Evolutionary conservation across 2,329 filamentous ascomycete species (phyloP).

Genomic region (Ophiostoma himal-ulmi): DNA sequence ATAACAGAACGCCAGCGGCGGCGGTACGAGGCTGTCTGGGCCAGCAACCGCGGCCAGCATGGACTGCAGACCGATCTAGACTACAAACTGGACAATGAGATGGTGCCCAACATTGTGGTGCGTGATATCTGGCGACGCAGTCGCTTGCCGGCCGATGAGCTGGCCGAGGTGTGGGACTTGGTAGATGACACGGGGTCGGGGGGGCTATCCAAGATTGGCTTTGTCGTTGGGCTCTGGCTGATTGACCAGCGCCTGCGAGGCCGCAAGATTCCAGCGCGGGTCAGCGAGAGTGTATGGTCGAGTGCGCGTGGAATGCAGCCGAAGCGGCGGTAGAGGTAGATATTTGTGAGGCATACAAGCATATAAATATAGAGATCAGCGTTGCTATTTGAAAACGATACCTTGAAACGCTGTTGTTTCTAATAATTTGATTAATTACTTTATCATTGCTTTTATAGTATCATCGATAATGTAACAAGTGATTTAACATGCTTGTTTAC

Average conservation of each 20-base stretch:
- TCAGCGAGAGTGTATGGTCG: constrained; percentile 69
- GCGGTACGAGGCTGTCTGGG: constrained; percentile 79
- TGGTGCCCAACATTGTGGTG: constrained; percentile 62
- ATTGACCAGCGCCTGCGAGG: constrained; percentile 76
- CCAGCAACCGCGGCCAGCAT: constrained; percentile 63
- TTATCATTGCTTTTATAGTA: too few species aligned
- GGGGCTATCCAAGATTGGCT: constrained; percentile 60
- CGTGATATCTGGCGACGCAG: constrained; percentile 71
- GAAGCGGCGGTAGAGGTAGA: constrained; percentile 9
- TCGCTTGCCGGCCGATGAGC: constrained; percentile 59
- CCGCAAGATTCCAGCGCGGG: constrained; percentile 65
- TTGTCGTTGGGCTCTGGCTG: constrained; percentile 78
- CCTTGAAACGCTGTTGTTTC: too few species aligned
- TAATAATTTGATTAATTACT: not conserved
- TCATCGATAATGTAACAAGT: too few species aligned
- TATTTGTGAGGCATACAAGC: too few species aligned
- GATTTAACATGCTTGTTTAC: too few species aligned
- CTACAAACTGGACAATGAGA: constrained; percentile 34
- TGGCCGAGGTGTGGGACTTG: constrained; percentile 71
- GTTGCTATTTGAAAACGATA: not conserved
- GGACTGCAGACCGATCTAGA: constrained; percentile 15
- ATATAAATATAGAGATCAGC: not conserved
- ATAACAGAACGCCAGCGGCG: constrained; percentile 68
- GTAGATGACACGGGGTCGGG: constrained; percentile 56
- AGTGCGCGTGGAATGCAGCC: constrained; percentile 50